Percentiles rank a stretch among this genome's conserved stretches.
phyloP scores from a whole-genome alignment of 2,329 filamentous ascomycete species.

The Diaporthe sp. region DNA sequence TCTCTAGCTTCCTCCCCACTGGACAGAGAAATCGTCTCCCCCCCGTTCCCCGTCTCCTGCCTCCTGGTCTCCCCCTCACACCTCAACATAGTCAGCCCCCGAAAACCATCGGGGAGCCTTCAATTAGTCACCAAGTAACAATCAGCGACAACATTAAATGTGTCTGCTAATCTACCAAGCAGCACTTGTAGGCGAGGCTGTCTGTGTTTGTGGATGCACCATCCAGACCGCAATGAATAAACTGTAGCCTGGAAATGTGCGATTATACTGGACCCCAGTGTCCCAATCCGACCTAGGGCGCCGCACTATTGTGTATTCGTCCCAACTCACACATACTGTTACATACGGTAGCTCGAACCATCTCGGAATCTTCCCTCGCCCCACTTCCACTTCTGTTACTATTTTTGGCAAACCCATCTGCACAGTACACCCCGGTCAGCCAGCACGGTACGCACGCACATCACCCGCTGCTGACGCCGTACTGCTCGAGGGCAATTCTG shows the following conservation, averaged over 20 bases:
- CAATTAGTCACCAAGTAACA: background rate
- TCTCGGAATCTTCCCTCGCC: slow-evolving; percentile 25
- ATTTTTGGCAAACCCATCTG: slow-evolving; percentile 10
- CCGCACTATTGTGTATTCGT: background rate
- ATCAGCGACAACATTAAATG: background rate
- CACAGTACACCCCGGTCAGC: background rate
- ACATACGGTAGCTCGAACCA: background rate
- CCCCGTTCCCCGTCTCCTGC: background rate
- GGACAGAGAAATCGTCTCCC: background rate
- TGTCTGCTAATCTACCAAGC: background rate
- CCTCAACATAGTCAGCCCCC: background rate
- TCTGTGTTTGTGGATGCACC: background rate
- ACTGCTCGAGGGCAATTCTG: background rate
- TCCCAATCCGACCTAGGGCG: slow-evolving; percentile 17
- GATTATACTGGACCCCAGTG: background rate
- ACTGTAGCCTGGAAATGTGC: background rate
- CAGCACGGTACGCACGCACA: background rate
- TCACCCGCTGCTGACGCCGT: slow-evolving; percentile 10
- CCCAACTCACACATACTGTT: background rate
- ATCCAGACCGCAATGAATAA: background rate
- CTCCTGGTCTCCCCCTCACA: background rate
- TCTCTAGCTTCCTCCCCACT: slow-evolving; percentile 18
- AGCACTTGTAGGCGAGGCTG: background rate
- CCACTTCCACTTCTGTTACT: slow-evolving; percentile 1
- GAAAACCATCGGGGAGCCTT: background rate